A percentile compares a stretch with the other conserved stretches of the same genome.
Evolutionary conservation across 2,329 filamentous ascomycete species (phyloP).

Genomic region (Aspergillus candidus): DNA sequence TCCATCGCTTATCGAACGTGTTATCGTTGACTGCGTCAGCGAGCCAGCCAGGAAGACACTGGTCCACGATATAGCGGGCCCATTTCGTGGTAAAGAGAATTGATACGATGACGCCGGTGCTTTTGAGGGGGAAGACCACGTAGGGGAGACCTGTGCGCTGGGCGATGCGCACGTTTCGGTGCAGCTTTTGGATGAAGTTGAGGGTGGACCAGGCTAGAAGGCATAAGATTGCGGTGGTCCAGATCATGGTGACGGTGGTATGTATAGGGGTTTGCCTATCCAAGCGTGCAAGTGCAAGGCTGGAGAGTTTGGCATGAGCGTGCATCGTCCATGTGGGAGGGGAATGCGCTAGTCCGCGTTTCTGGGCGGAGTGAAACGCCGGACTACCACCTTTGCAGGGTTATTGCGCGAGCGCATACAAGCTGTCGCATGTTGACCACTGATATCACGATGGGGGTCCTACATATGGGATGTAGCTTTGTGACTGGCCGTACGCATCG

Average conservation of each 20-base stretch:
- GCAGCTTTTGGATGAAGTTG: conserved; percentile 1
- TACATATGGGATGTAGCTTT: too few relatives aligned
- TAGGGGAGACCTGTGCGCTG: conserved; percentile 10
- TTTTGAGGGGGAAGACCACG: conserved; percentile 4
- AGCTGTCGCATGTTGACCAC: too few relatives aligned
- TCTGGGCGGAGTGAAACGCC: too few relatives aligned
- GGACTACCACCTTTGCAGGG: too few relatives aligned
- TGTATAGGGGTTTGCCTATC: background rate
- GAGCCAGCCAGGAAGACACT: conserved; percentile 8
- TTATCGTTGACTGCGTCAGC: conserved; percentile 5
- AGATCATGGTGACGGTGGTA: conserved; percentile 3
- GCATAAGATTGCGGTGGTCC: conserved; percentile 1
- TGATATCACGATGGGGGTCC: too few relatives aligned
- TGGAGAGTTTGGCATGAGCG: too few relatives aligned
- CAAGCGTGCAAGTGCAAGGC: too few relatives aligned
- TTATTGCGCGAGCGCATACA: too few relatives aligned
- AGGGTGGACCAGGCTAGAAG: conserved; percentile 3
- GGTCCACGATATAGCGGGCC: conserved; percentile 7
- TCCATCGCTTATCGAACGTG: conserved; percentile 13
- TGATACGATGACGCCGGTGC: background rate
- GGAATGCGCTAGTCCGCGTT: too few relatives aligned
- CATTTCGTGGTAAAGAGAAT: conserved; percentile 3
- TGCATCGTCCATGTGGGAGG: too few relatives aligned
- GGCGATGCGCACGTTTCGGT: conserved; percentile 21
- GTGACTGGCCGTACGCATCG: too few relatives aligned